phyloP scores from a whole-genome alignment of 1,284 basidiomycete genomes.

The Cryptococcus sp. region DNA sequence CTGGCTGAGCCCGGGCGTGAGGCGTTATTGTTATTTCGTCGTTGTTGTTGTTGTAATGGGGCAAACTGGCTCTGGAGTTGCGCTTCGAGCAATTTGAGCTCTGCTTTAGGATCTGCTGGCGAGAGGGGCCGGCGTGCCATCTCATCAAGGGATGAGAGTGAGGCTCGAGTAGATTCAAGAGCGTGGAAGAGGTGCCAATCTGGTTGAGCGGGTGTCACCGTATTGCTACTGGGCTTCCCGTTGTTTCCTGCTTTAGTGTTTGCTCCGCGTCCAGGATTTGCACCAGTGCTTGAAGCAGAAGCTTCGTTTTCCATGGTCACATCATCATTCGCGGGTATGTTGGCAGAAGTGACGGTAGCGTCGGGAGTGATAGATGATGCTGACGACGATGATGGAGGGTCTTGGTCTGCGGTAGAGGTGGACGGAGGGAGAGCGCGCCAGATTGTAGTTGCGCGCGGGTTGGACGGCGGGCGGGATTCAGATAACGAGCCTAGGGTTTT shows the following conservation, averaged over 20 bases:
- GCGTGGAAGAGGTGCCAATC: constrained; percentile 47
- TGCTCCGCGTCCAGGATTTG: too few relatives aligned
- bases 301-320: too few relatives aligned
- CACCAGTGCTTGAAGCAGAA: too few relatives aligned
- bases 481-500: constrained; percentile 37
- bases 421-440: constrained; percentile 39
- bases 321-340: too few relatives aligned
- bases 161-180: constrained; percentile 30
- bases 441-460: constrained; percentile 37
- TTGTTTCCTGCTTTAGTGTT: too few relatives aligned
- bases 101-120: constrained; percentile 19
- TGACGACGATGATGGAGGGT: too few relatives aligned
- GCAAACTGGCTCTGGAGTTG: constrained; percentile 10
- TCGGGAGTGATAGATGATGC: too few relatives aligned
- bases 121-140: constrained; percentile 19
- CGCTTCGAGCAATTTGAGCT: constrained; percentile 24
- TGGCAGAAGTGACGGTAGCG: too few relatives aligned
- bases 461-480: constrained; percentile 37
- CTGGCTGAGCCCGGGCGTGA: neutral
- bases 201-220: constrained; percentile 8
- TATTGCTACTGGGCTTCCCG: neutral
- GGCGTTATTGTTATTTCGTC: neutral
- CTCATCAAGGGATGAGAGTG: constrained; percentile 25
- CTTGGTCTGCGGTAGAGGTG: neutral
- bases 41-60: neutral